Evolutionary conservation across 352 stramenopile species (phyloP), one percentile per base, ranked within the genome.

Genomic region (Pythium brassicae): DNA sequence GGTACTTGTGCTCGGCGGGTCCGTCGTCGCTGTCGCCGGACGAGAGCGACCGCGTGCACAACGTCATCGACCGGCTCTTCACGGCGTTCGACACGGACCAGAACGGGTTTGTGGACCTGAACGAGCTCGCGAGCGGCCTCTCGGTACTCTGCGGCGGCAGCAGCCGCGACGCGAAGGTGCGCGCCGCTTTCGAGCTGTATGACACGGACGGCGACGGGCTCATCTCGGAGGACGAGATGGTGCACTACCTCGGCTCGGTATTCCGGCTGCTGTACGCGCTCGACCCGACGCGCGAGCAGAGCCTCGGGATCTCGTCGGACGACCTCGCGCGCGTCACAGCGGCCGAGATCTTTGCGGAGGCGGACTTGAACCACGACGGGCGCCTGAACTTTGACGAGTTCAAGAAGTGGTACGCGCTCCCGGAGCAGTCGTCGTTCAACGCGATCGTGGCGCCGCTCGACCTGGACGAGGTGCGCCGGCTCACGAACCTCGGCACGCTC

Each of bases 351-450:
- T 98, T 98, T 61, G 62, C 86, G 2, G 73, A 93, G 14, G 95
- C 87, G 3, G 89, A 97, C 47, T 53, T 89, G 8, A 88, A 97
- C 58, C 63, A 78, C 22, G 85, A 95, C 65, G 86, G 85, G 4
- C 87, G 85, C n/a, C 59, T 96, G 22, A 91, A 59, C 22, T 85
- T 94, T 51, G 74, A 89, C 1, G 87, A 96, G 57, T 96, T 96
- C 55, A 75, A 88, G 32, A 74, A 73, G 26, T 96, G 86, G 87
- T 95, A 93, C 39, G 70, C 68, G 2, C 72, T 85, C 32, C 76
- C 77, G 14, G 68, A 89, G 52, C 77, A 88, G 50, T 58, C 71
- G 10, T 80, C 77, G 15, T 90, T 90, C 54, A 88, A 86, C 47
- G 74, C 78, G 44, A 85, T 89, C 32, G 66, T 89, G 15, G 78